Evolutionary conservation across 768 basidiomycete species (phyloP), one percentile per base, ranked within the genome.

Genomic region (Naganishia vaughanmartiniae): DNA sequence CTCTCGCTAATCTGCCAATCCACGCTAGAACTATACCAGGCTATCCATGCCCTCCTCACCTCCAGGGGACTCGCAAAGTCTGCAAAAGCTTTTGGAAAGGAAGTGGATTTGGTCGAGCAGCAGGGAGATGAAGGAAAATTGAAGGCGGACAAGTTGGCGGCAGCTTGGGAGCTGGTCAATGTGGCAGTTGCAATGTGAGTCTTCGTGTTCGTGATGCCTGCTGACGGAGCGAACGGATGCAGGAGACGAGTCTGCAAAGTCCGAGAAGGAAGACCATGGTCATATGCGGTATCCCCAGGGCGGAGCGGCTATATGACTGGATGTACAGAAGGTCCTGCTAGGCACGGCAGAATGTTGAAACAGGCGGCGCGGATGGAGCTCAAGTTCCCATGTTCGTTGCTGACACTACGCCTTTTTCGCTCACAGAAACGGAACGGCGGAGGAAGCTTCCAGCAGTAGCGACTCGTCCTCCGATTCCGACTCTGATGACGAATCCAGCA

Each of bases 71-170:
- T 76, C 53, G 76, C 77, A 36, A 72, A 74, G 34, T 69, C 80
- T 9, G 73, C 73, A 57, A 78, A 78, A 72, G 76, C 79, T 11
- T 75, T 81, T 57, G 74, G 75, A 55, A 77, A 78, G 65, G 80
- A 79, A 51, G 72, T 75, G 0, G 56, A 67, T 24, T 66, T 72
- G 24, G 75, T 71, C 48, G 51, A 70, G 6, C 60, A 34, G 26
- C 56, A 30, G 42, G 28, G 30, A 36, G 34, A 36, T 68, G 65
- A 58, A 24, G 65, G 70, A 71, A 65, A 74, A 34, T 39, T 42
- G n/a, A 19, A 67, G 53, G 14, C 69, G 65, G 26, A 36, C n/a
- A 54, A 73, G 54, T 55, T 54, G 60, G 45, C 48, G 72, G 55
- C 65, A 12, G 74, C 74, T 71, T 70, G 73, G 21, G 72, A 77